Evolutionary conservation across 1,284 basidiomycete species (phyloP).

Genomic region (Pseudozyma sp.): DNA sequence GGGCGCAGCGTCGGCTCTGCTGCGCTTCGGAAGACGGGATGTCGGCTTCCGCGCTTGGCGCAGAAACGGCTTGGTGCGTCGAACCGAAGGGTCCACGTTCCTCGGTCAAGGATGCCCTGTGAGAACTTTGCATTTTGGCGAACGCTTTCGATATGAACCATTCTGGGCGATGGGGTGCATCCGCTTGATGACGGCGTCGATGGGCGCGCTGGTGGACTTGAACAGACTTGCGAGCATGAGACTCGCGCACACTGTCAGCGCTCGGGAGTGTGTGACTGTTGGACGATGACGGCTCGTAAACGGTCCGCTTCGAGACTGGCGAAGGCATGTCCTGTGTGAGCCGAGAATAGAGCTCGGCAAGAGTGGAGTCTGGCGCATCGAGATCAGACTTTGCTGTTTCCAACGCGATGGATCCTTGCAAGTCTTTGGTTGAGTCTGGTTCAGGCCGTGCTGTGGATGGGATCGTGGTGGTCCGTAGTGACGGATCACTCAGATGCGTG

Average conservation of each 20-base stretch:
- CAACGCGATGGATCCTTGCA: background rate
- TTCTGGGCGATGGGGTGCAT: conserved; percentile 16
- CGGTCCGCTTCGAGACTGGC: background rate
- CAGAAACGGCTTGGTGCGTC: background rate
- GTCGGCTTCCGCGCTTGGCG: background rate
- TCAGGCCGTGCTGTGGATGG: background rate
- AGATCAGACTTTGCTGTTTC: background rate
- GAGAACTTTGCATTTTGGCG: conserved; percentile 14
- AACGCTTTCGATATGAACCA: conserved; percentile 37
- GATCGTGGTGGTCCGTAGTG: background rate
- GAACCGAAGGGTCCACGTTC: too few species aligned
- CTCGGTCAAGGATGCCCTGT: background rate
- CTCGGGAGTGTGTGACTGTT: background rate
- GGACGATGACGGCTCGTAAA: background rate
- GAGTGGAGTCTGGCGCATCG: background rate
- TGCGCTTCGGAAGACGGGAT: background rate
- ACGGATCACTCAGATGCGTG: conserved; percentile 29
- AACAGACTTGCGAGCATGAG: background rate
- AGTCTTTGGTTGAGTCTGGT: background rate
- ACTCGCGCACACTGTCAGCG: background rate
- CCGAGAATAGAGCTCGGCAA: conserved; percentile 31
- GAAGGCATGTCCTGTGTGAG: conserved; percentile 14
- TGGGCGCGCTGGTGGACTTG: conserved; percentile 8
- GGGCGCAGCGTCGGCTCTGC: conserved; percentile 9
- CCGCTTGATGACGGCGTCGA: conserved; percentile 24